Percentiles rank a stretch among this genome's conserved stretches.
Conservation (phyloP, 345 rosid genomes). For the Bruguiera gymnorhiza region DNA sequence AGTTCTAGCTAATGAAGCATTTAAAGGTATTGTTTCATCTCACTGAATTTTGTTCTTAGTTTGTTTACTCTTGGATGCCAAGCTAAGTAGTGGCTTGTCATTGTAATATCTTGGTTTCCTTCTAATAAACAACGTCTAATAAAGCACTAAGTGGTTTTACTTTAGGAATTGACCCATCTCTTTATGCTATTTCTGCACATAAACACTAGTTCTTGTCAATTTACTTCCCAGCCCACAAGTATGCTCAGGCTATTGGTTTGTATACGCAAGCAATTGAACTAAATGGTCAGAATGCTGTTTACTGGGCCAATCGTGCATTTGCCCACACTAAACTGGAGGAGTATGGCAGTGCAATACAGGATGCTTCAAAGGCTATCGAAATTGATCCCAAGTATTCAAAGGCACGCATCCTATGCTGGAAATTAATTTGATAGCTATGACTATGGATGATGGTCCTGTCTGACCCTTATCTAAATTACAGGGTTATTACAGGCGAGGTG, state of each 20-base stretch:
- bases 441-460: background rate
- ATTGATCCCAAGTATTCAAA: conserved; percentile 80
- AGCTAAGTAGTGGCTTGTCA: background rate
- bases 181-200: background rate
- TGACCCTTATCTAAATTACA: conserved; percentile 26
- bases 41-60: background rate
- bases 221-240: conserved; percentile 61
- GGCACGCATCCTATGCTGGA: conserved; percentile 24
- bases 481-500: conserved; percentile 98
- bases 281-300: conserved; percentile 68
- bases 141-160: background rate
- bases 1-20: conserved; percentile 52
- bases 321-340: conserved; percentile 95
- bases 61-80: background rate
- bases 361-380: conserved; percentile 89
- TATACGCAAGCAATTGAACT: conserved; percentile 79
- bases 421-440: background rate
- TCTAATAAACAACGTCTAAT: background rate
- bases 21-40: conserved; percentile 34
- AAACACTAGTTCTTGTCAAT: background rate
- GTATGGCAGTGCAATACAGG: conserved; percentile 93
- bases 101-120: background rate
- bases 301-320: conserved; percentile 95
- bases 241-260: conserved; percentile 69
- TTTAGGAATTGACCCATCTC: background rate